These are phyloP conservation scores for Termitomyces sp. DNA, from an alignment of 768 basidiomycete genomes.

Conservation along the genomic window DNA sequence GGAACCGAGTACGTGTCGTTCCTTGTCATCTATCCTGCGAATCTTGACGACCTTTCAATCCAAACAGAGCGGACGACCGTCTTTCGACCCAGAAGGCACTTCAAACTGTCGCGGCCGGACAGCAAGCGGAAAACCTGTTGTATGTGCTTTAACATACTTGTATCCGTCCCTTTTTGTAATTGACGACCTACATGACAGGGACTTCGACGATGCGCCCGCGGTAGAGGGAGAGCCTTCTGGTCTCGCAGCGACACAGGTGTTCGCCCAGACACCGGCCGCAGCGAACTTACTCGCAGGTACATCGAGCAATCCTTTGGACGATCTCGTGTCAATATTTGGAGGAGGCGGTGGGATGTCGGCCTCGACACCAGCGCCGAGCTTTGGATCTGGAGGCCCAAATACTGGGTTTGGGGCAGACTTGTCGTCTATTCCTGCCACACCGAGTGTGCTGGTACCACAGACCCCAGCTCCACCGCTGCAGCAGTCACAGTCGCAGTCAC, in stretches of 20 bases:
- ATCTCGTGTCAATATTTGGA: conserved; percentile 91
- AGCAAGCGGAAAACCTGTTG: conserved; percentile 92
- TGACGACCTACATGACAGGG: conserved; percentile 32
- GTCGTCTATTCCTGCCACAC: conserved; percentile 25
- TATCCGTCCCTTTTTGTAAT: neutral
- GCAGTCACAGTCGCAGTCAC: conserved; percentile 26
- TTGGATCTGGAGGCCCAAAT: conserved; percentile 19
- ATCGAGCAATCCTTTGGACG: conserved; percentile 87
- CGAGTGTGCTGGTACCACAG: conserved; percentile 17
- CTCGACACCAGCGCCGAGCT: conserved; percentile 17
- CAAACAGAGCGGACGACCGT: conserved; percentile 60
- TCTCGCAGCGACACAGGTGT: conserved; percentile 72
- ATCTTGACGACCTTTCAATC: neutral
- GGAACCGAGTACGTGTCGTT: conserved; percentile 49
- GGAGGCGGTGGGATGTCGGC: conserved; percentile 27
- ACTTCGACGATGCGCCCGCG: conserved; percentile 77
- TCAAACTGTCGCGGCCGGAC: conserved; percentile 88
- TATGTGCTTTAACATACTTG: conserved; percentile 19
- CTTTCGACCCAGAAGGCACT: conserved; percentile 77
- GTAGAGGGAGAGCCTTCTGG: conserved; percentile 66
- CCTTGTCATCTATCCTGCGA: neutral
- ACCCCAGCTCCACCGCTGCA: conserved; percentile 17
- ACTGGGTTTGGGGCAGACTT: conserved; percentile 20
- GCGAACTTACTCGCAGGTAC: conserved; percentile 74
- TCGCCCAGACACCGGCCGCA: conserved; percentile 69